Conservation (phyloP, 1,284 basidiomycete species). For the Tranzscheliella williamsii region DNA sequence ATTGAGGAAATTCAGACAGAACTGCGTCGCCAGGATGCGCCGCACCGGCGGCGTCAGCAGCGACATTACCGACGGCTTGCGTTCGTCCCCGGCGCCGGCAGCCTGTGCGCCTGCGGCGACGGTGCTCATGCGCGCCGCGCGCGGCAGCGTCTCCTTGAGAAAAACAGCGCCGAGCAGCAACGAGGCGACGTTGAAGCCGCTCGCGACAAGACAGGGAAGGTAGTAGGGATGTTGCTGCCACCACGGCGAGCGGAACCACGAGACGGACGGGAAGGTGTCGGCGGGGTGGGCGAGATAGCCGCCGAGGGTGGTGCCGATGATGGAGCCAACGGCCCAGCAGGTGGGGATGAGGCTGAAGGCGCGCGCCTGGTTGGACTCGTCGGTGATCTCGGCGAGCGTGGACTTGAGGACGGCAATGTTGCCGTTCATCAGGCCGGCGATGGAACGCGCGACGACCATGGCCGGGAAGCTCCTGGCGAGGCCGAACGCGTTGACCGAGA, state of each 20-base stretch:
- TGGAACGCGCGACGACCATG: constrained; percentile 55
- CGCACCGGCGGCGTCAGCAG: constrained; percentile 15
- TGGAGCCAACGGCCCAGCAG: constrained; percentile 32
- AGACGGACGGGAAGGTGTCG: constrained; percentile 10
- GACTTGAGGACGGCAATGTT: constrained; percentile 44
- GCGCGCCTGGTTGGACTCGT: constrained; percentile 45
- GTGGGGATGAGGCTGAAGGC: constrained; percentile 49
- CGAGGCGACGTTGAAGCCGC: constrained; percentile 50
- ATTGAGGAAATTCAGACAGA: constrained; percentile 42
- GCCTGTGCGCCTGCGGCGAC: background rate
- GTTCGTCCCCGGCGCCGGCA: background rate
- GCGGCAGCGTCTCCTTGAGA: constrained; percentile 58
- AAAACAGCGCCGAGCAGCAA: constrained; percentile 57
- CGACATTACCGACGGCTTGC: constrained; percentile 9
- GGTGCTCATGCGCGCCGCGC: background rate
- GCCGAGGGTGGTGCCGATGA: constrained; percentile 46
- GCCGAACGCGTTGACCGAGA: constrained; percentile 61
- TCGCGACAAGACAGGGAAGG: constrained; percentile 60
- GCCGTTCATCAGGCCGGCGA: constrained; percentile 50
- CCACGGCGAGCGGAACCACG: constrained; percentile 21
- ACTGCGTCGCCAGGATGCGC: constrained; percentile 44
- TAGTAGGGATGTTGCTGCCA: constrained; percentile 57
- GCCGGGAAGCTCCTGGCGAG: constrained; percentile 54
- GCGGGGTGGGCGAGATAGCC: constrained; percentile 48
- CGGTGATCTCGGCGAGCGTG: constrained; percentile 48